phyloP scores from a whole-genome alignment of 192 early-diverging fungal species.

The Backusella tarrabulga region DNA sequence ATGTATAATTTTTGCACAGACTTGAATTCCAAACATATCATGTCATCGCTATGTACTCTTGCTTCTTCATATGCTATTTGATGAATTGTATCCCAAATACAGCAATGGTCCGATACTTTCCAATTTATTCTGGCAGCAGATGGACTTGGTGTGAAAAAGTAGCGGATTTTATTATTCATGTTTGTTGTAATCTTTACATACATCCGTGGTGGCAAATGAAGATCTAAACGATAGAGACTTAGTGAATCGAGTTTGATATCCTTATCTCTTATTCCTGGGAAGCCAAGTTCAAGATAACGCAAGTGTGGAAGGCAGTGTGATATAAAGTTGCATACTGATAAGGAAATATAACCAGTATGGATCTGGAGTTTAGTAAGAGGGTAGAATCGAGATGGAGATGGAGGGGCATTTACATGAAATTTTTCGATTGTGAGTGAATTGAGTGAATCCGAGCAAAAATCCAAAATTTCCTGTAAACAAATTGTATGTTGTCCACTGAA shows the following conservation, averaged over 20 bases:
- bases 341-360: no score
- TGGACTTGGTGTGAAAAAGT: background rate
- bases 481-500: no score
- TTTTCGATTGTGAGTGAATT: no score
- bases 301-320: background rate
- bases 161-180: background rate
- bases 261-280: no score
- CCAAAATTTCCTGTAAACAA: no score
- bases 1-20: no score
- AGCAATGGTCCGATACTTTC: background rate
- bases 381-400: no score
- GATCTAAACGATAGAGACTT: background rate
- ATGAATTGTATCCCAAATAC: background rate
- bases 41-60: background rate
- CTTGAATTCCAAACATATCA: background rate
- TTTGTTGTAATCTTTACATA: background rate
- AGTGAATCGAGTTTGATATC: background rate
- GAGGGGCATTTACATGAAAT: no score
- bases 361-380: no score
- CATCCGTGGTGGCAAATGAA: background rate
- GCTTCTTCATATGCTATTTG: background rate
- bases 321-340: background rate
- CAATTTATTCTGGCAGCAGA: background rate
- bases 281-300: background rate
- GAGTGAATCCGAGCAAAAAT: no score